A percentile compares a stretch with the other conserved stretches of the same genome.
Evolutionary conservation across 176 grass and related monocot genomes (phyloP).

Genomic region (Hordeum marinum): DNA sequence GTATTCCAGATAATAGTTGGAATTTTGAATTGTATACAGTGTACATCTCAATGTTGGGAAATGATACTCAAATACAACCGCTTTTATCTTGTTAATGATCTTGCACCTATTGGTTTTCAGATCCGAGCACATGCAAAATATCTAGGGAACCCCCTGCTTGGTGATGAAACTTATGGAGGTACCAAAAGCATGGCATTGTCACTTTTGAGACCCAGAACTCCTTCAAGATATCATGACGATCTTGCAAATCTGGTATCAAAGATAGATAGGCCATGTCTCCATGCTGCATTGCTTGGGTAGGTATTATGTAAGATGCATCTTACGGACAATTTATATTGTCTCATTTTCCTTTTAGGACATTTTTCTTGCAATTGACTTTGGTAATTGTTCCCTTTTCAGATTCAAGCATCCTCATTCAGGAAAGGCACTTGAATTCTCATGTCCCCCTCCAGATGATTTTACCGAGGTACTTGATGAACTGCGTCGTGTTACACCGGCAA

Average conservation of each 20-base stretch:
- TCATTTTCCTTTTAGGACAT: background rate
- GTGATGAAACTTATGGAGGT: conserved; percentile 89
- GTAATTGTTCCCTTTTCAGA: conserved; percentile 30
- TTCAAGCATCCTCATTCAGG: conserved; percentile 81
- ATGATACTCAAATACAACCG: background rate
- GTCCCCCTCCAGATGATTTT: conserved; percentile 75
- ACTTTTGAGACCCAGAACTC: conserved; percentile 55
- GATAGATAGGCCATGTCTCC: conserved; percentile 82
- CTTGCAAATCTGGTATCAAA: conserved; percentile 53
- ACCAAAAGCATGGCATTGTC: conserved; percentile 74
- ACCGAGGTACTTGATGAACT: conserved; percentile 46
- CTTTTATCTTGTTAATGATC: background rate
- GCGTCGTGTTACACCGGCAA: conserved; percentile 2
- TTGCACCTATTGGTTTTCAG: conserved; percentile 26
- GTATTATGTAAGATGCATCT: conserved; percentile 9
- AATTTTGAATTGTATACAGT: background rate
- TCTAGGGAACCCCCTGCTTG: conserved; percentile 73
- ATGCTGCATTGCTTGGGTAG: conserved; percentile 86
- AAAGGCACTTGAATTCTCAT: conserved; percentile 67
- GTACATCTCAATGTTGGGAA: background rate
- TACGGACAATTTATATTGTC: background rate
- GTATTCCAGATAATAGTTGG: background rate
- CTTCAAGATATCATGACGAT: conserved; percentile 39
- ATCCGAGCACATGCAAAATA: conserved; percentile 87
- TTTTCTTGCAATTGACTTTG: background rate